phyloP scores from a whole-genome alignment of 108 stramenopile species.

The Skeletonema marinoi region DNA sequence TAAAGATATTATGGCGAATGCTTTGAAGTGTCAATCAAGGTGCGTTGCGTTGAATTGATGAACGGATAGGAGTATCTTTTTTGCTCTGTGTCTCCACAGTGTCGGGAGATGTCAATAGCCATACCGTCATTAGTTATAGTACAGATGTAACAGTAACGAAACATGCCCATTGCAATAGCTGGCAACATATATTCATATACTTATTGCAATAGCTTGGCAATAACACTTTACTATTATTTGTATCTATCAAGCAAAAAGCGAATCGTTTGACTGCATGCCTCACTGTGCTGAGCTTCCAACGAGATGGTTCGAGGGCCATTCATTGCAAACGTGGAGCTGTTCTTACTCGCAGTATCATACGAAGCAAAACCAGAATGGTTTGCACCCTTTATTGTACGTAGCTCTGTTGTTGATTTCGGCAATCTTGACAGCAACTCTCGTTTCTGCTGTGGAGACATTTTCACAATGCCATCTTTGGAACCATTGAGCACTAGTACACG shows the following conservation, averaged over 20 bases:
- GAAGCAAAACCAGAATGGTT: conserved; percentile 43
- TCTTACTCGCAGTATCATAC: conserved; percentile 16
- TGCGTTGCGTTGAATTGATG: no score
- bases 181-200: no score
- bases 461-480: conserved; percentile 30
- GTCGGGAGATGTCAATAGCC: no score
- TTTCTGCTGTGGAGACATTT: conserved; percentile 24
- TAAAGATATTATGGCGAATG: no score
- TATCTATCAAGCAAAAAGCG: conserved; percentile 7
- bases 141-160: no score
- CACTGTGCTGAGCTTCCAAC: conserved; percentile 6
- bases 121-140: no score
- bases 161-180: no score
- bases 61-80: no score
- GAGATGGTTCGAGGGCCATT: conserved; percentile 8
- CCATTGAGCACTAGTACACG: conserved; percentile 24
- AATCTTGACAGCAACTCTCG: conserved; percentile 18
- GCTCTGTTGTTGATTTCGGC: conserved; percentile 14
- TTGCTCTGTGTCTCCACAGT: no score
- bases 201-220: no score
- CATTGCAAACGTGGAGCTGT: conserved; percentile 1
- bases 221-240: neutral
- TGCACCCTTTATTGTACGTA: conserved; percentile 27
- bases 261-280: conserved; percentile 3
- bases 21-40: no score